Evolutionary conservation across 495 filamentous ascomycete species (phyloP), one percentile per base, ranked within the genome.

Genomic region (Sporormia fimetaria): DNA sequence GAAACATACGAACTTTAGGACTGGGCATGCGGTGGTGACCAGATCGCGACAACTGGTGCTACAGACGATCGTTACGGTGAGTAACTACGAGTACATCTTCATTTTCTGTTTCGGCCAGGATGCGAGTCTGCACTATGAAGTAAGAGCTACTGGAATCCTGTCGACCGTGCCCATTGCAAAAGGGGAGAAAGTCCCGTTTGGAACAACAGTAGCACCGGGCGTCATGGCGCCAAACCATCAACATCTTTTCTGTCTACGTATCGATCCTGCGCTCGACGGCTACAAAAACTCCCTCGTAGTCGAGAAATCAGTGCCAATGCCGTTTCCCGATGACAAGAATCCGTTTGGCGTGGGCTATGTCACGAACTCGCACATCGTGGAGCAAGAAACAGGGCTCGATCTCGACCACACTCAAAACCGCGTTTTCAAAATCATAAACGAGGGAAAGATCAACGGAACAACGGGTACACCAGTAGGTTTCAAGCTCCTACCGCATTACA

Each of bases 1-100:
- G 55, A 60, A 60, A 33, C 57, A 60, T 40, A 60, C 56, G 3
- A 60, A 58, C 30, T 43, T 42, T 16, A 43, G 52, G 3, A 50
- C 52, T 6, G 44, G 42, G 12, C 47, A 54, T 28, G 49, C 53
- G 10, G 53, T 44, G 8, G 41, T 58, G 7, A 38, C 47, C 8
- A 32, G 57, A 7, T 26, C 33, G 12, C 47, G 57, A 4, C 32
- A 51, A 8, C 47, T 60, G 2, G 44, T 60, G n/a, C 33, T 60
- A 4, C 57, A 60, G 24, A 51, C 38, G 24, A 56, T 55, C 33
- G 44, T 58, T 24, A 58, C 55, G 0, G 42, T 52, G 15, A 53
- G 43, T 3, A 59, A 59, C 51, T 57, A 57, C 38, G 56, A 59
- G 40, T 59, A 59, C 30, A 33, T 55, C 37, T 53, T 59, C 40